Evolutionary conservation across 768 basidiomycete species (phyloP), one percentile per base, ranked within the genome.

Genomic region (Lactarius psammicola): DNA sequence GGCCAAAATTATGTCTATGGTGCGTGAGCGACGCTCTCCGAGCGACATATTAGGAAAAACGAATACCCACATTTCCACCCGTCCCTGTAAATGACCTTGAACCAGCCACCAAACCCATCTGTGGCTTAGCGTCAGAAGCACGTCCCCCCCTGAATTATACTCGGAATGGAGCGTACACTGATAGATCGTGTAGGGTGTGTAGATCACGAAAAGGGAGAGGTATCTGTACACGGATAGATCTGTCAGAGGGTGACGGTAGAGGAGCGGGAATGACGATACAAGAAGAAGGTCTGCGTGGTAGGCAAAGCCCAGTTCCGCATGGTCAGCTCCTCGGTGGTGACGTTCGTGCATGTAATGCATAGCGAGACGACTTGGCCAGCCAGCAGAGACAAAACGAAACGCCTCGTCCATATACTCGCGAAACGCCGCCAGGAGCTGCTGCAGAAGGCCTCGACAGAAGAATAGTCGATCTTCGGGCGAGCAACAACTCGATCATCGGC

Each of bases 141-240:
- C 31, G 6, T 28, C n/a, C 15, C 36, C n/a, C 36, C 28, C 11
- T 51, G 49, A 13, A 51, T 26, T 13, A 26, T 20, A 5, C 7
- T 18, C 34, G 55, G 56, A 26, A 59, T 26, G 20, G 1, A 30
- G 73, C 89, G 62, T 70, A 93, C 91, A 95, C 78, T 86, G 80
- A 74, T 92, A 94, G 38, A 95, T 90, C 42, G 93, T 95, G 78
- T 92, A 94, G 0, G 93, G 93, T 28, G 93, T 93, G 73, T 94
- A 95, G 62, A 86, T 76, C 31, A 81, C 55, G 74, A 89, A 90
- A 28, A 95, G 72, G 5, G 90, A 82, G 72, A 92, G 87, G 76
- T 95, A 94, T 69, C 92, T 94, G 68, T 26, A 33, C 17, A 58
- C 11, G 28, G 58, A 18, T n/a, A 42, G 38, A 23, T 5, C 51